Conservation (phyloP, 495 filamentous ascomycete species). For the Extremus antarcticus region DNA sequence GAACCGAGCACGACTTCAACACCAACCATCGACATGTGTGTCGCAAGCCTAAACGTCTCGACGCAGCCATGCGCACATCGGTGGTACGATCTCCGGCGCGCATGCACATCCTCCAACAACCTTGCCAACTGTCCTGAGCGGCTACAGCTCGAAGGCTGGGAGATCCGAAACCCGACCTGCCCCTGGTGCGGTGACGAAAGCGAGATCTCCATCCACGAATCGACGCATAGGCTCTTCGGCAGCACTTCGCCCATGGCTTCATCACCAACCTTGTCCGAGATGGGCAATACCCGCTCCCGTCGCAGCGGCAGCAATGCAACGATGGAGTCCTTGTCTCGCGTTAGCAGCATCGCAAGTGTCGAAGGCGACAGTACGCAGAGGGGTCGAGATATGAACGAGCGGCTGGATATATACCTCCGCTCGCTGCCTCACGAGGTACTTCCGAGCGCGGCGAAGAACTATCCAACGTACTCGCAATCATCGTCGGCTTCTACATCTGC, state of each 20-base stretch:
- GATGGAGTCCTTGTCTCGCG: slow-evolving; percentile 19
- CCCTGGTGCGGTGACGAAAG: slow-evolving; percentile 26
- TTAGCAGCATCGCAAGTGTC: slow-evolving; percentile 24
- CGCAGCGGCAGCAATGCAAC: slow-evolving; percentile 9
- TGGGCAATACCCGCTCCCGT: not conserved
- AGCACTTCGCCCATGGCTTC: slow-evolving; percentile 12
- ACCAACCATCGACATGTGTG: slow-evolving; percentile 25
- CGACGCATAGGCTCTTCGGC: slow-evolving; percentile 27
- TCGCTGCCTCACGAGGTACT: slow-evolving; percentile 15
- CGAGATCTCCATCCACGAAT: slow-evolving; percentile 15
- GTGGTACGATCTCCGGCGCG: slow-evolving; percentile 27
- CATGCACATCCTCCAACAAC: slow-evolving; percentile 26
- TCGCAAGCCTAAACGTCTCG: slow-evolving; percentile 31
- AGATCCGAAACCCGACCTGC: slow-evolving; percentile 31
- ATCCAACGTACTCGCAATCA: not conserved
- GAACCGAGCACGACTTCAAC: not conserved
- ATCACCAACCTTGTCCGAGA: slow-evolving; percentile 18
- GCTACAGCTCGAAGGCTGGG: slow-evolving; percentile 30
- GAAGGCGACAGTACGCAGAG: slow-evolving; percentile 23
- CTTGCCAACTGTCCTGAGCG: slow-evolving; percentile 27
- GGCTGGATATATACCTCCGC: slow-evolving; percentile 29
- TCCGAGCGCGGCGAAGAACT: slow-evolving; percentile 15
- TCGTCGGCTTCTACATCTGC: not conserved
- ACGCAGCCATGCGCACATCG: slow-evolving; percentile 31
- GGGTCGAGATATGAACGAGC: slow-evolving; percentile 26